Percentiles rank a stretch among this genome's conserved stretches.
Conservation (phyloP, 176 grass and related monocot genomes). For the Oryza coarctata region DNA sequence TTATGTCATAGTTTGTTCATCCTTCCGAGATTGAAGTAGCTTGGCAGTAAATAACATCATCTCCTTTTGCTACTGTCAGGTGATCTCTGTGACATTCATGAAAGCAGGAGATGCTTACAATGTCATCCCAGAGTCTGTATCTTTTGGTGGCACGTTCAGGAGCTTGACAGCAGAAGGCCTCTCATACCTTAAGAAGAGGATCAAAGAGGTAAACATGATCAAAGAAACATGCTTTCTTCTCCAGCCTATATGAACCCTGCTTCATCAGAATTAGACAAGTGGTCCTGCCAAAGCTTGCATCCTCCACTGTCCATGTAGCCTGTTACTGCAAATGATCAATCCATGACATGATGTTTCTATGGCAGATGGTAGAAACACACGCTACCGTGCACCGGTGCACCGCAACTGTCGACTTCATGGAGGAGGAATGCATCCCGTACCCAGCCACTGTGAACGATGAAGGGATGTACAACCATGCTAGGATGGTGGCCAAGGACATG, state of each 20-base stretch:
- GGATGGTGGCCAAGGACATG: conserved; percentile 41
- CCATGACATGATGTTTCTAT: not conserved
- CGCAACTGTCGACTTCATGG: conserved; percentile 53
- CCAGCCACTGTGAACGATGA: conserved; percentile 55
- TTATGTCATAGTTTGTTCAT: not conserved
- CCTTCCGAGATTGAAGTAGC: not conserved
- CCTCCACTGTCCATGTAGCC: not conserved
- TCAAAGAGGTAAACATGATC: conserved; percentile 53
- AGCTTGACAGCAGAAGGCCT: conserved; percentile 62
- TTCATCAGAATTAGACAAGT: not conserved
- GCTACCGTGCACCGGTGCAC: conserved; percentile 51
- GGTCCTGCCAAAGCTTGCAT: not conserved
- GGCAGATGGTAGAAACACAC: conserved; percentile 53
- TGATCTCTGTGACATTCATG: conserved; percentile 58
- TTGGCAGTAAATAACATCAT: not conserved
- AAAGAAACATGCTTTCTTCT: not conserved
- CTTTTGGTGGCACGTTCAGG: conserved; percentile 68
- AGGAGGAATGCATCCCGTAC: conserved; percentile 37
- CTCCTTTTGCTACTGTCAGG: conserved; percentile 31
- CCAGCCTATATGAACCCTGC: not conserved
- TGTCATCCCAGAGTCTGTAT: conserved; percentile 62
- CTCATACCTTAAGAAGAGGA: conserved; percentile 49
- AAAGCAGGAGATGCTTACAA: conserved; percentile 62
- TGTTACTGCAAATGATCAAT: not conserved
- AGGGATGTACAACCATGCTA: conserved; percentile 54